Base-by-base conservation (phyloP, 2,329 filamentous ascomycete genomes). In the Xylariaceae sp. region DNA sequence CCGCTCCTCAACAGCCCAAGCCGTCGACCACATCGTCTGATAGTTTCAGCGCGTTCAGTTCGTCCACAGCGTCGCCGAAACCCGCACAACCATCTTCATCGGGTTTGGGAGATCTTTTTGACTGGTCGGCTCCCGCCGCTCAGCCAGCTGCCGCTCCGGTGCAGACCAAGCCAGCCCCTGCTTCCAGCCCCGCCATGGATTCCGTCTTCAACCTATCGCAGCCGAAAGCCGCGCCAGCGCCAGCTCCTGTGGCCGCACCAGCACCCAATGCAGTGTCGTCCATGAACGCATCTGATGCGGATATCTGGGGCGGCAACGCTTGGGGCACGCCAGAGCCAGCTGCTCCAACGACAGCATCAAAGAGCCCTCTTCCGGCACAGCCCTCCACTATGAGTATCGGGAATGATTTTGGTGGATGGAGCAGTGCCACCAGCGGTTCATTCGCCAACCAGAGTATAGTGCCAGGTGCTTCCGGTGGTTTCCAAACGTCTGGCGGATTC, bases 261-360 rank as follows among this genome's bases (percentile, higher is more conserved):
- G 55, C 63, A 43, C 53, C 44, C 38, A 64, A 49, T 42, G 64
- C 52, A 45, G 60, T 57, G 48, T 64, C 49, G 46, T 67, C 62
- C 9, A 53, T 63, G n/a, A 65, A 63, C 41, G 63, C 64, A 11
- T 60, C 64, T 38, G 67, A 68, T 39, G 67, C 85, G 43, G 88
- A 95, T 57, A 83, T 90, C 0, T 96, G 89, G 89, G 89, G 89
- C 88, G 89, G 89, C 44, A 88, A 91, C 63, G 90, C 87, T 3
- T 98, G 93, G 93, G 78, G 75, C 44, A 81, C 82, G 9, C 71
- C 83, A 7, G 73, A 77, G 9, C 69, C 76, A 1, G 63, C 71
- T 3, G 68, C 76, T 3, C 54, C 68, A 11, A 44, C 63, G 29
- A 11, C 22, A 6, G 56, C 66, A 11, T 62, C 73, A 1, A 90